Percentiles rank a stretch among this genome's conserved stretches.
Conservation (phyloP, 2,329 filamentous ascomycete genomes). For the Colletotrichum lindemuthianum region DNA sequence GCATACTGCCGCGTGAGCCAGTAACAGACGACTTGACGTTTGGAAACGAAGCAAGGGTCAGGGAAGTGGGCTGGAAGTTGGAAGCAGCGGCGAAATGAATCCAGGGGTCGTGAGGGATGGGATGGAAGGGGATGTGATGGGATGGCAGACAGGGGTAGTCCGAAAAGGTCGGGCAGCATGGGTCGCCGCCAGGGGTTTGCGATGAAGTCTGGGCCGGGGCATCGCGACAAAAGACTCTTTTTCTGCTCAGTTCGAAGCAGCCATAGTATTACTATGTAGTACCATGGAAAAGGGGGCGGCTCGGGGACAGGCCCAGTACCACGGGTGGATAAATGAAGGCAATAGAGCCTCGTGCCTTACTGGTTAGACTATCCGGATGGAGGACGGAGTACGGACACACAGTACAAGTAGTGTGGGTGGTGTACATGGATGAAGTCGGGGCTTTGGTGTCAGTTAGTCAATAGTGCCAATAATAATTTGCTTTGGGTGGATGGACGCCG, state of each 20-base stretch:
- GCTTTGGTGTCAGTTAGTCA: not conserved
- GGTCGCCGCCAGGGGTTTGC: not conserved
- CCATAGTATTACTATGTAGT: no score
- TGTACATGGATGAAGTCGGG: no score
- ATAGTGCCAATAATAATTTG: constrained; percentile 9
- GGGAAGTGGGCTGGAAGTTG: not conserved
- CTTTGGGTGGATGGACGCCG: not conserved
- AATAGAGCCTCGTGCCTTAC: constrained; percentile 14
- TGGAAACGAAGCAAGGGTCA: constrained; percentile 16
- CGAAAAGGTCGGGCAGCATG: constrained; percentile 6
- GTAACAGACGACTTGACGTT: constrained; percentile 24
- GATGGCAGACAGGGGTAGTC: constrained; percentile 14
- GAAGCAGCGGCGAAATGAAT: constrained; percentile 21
- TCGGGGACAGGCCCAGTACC: constrained; percentile 20
- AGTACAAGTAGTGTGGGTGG: no score
- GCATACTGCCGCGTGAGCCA: not conserved
- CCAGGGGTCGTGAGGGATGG: constrained; percentile 17
- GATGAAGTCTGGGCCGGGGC: not conserved
- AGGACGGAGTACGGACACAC: not conserved
- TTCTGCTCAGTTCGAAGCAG: constrained; percentile 3
- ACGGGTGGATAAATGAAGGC: constrained; percentile 7
- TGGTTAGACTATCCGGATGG: not conserved
- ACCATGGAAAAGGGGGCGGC: constrained; percentile 24
- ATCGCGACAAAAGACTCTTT: constrained; percentile 1
- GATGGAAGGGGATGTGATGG: constrained; percentile 1